Conservation (phyloP, 495 filamentous ascomycete genomes). For the Cercophora scortea region DNA sequence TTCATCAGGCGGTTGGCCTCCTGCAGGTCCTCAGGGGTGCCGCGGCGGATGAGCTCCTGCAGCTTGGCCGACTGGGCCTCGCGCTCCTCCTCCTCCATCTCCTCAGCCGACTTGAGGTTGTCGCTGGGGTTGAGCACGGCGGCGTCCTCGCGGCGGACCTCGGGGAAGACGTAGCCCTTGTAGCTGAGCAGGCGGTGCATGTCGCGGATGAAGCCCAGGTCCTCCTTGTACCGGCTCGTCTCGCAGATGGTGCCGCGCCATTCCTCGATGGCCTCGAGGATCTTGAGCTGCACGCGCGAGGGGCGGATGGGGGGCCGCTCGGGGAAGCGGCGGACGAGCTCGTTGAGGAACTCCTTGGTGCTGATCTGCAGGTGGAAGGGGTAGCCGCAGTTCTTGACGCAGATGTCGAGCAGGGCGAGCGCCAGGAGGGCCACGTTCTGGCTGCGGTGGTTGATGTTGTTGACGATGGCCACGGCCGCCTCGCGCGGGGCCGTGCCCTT, state of each 20-base stretch:
- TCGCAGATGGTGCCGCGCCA: conserved; percentile 98
- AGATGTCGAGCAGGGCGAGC: conserved; percentile 90
- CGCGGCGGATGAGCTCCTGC: conserved; percentile 90
- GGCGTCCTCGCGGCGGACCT: conserved; percentile 85
- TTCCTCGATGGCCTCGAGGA: conserved; percentile 93
- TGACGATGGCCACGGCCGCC: conserved; percentile 89
- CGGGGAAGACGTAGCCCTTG: conserved; percentile 94
- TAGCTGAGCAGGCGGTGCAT: conserved; percentile 95
- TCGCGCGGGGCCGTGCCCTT: conserved; percentile 96
- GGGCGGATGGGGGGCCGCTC: conserved; percentile 84
- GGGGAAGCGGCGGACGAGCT: conserved; percentile 92
- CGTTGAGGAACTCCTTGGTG: conserved; percentile 98
- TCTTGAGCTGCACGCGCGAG: conserved; percentile 80
- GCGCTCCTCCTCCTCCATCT: conserved; percentile 96
- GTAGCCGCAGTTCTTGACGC: conserved; percentile 99
- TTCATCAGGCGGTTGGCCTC: conserved; percentile 98
- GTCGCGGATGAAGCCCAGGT: conserved; percentile 91
- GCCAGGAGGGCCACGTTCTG: conserved; percentile 89
- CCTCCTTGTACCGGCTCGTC: conserved; percentile 93
- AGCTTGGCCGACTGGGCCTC: conserved; percentile 95
- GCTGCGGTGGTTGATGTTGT: conserved; percentile 92
- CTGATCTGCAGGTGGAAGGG: conserved; percentile 97
- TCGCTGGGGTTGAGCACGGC: conserved; percentile 97
- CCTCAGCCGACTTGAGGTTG: conserved; percentile 90
- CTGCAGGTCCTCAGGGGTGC: conserved; percentile 83